Evolutionary conservation across 345 rosid genomes (phyloP).

Genomic region (Syzygium aqueum): DNA sequence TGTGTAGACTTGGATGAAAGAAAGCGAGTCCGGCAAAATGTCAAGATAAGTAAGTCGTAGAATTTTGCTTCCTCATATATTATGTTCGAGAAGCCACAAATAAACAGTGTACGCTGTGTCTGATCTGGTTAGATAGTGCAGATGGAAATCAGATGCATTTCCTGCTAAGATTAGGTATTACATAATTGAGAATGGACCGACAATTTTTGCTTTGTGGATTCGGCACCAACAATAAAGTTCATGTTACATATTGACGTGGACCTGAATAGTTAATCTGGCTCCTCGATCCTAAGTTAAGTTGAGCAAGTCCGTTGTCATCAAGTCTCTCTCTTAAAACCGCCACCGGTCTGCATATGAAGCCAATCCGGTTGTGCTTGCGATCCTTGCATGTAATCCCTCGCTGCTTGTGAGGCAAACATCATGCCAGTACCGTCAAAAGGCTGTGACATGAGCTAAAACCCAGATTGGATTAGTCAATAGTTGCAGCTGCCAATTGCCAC

Average conservation of each 20-base stretch:
- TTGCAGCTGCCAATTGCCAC: background rate
- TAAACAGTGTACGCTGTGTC: background rate
- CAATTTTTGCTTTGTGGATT: constrained; percentile 1
- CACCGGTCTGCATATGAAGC: constrained; percentile 82
- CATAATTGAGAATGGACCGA: background rate
- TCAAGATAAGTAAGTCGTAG: background rate
- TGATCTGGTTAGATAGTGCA: background rate
- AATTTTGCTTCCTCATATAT: background rate
- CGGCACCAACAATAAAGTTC: background rate
- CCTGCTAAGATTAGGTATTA: constrained; percentile 15
- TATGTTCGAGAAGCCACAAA: background rate
- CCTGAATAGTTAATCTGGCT: background rate
- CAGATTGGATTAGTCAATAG: background rate
- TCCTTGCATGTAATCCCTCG: constrained; percentile 45
- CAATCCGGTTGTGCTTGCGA: constrained; percentile 50
- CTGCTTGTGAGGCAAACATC: constrained; percentile 52
- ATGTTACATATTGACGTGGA: background rate
- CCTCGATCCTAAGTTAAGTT: background rate
- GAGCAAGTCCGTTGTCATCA: constrained; percentile 6
- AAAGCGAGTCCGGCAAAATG: background rate
- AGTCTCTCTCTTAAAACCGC: constrained; percentile 42
- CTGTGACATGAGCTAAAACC: constrained; percentile 35
- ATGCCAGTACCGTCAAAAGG: constrained; percentile 48
- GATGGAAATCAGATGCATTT: constrained; percentile 10
- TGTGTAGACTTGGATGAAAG: background rate